Evolutionary conservation across 1,284 basidiomycete genomes (phyloP).

Genomic region (Anthracocystis setariae): DNA sequence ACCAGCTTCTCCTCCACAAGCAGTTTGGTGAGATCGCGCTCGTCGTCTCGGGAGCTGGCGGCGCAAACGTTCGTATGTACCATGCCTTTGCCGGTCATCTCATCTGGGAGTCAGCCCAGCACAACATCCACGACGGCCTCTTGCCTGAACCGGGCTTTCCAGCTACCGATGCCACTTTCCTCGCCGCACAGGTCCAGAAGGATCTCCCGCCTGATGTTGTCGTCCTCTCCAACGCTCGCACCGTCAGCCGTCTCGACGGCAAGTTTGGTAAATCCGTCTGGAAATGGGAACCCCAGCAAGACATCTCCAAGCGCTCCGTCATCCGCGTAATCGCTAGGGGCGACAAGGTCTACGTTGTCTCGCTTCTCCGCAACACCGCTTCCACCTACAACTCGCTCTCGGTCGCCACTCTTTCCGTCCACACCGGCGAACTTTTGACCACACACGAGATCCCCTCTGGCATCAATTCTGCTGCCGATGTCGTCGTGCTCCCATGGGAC

Average conservation of each 20-base stretch:
- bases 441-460: conserved; percentile 42
- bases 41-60: conserved; percentile 79
- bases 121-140: conserved; percentile 38
- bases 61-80: conserved; percentile 77
- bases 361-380: conserved; percentile 34
- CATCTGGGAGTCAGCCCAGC: conserved; percentile 73
- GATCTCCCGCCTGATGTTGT: conserved; percentile 38
- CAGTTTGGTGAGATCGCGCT: conserved; percentile 71
- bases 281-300: conserved; percentile 35
- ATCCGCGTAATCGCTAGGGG: conserved; percentile 36
- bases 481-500: conserved; percentile 49
- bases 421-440: conserved; percentile 42
- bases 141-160: conserved; percentile 37
- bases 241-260: conserved; percentile 43
- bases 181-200: conserved; percentile 26
- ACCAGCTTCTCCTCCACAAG: conserved; percentile 77
- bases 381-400: conserved; percentile 40
- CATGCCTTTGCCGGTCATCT: conserved; percentile 76
- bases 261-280: conserved; percentile 25
- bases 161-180: conserved; percentile 50
- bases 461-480: conserved; percentile 32
- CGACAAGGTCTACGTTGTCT: conserved; percentile 51
- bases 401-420: conserved; percentile 44
- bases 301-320: conserved; percentile 34
- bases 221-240: conserved; percentile 48